Conservation (phyloP, 148 eudicot species). For the Rhododendron kiyosumense region DNA sequence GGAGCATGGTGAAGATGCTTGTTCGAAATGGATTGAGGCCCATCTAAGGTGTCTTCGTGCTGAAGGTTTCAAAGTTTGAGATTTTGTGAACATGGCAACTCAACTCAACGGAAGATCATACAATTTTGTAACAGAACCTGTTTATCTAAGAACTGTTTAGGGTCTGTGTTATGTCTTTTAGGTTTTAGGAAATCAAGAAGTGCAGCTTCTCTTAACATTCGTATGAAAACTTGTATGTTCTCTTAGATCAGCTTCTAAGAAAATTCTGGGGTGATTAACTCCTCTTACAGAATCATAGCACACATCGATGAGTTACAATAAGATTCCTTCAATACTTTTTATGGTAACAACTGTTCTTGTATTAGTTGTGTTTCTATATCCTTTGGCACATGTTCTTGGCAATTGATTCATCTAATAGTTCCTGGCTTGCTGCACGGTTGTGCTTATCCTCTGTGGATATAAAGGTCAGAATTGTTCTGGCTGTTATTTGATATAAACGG, state of each 20-base stretch:
- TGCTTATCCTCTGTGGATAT: background rate
- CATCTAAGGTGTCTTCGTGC: slow-evolving; percentile 83
- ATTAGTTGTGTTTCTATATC: background rate
- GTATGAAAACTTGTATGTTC: background rate
- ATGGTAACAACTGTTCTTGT: background rate
- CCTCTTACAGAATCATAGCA: background rate
- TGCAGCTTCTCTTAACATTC: background rate
- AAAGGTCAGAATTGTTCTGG: background rate
- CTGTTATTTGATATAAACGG: background rate
- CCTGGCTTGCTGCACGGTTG: background rate
- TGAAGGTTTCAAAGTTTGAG: slow-evolving; percentile 82
- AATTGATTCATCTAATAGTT: background rate
- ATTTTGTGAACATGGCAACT: background rate
- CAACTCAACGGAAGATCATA: background rate
- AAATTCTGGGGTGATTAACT: background rate
- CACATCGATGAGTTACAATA: background rate
- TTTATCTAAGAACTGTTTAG: background rate
- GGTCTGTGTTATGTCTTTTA: background rate
- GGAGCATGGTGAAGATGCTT: slow-evolving; percentile 78
- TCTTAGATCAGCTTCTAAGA: background rate
- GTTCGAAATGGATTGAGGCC: slow-evolving; percentile 88
- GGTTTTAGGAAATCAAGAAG: background rate
- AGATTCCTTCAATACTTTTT: background rate
- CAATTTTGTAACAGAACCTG: slow-evolving; percentile 8
- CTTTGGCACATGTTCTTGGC: background rate